These are phyloP conservation scores for Spergularia marina DNA, from an alignment of 148 eudicot genomes.

Conservation along the genomic window DNA sequence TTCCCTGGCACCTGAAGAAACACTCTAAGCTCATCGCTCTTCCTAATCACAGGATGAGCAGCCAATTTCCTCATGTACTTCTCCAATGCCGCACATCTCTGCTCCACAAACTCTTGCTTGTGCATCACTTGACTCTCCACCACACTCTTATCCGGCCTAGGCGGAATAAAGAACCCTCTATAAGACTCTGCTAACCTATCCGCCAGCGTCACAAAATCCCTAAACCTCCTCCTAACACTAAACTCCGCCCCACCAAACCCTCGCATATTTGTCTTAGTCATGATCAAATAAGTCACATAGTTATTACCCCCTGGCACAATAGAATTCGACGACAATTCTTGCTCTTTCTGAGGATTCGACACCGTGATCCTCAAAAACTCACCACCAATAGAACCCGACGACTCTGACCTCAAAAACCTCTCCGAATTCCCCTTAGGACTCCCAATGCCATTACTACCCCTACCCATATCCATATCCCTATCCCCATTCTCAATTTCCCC, in stretches of 20 bases:
- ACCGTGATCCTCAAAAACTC: constrained; percentile 58
- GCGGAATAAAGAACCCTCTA: constrained; percentile 78
- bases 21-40: constrained; percentile 84
- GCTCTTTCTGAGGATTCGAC: constrained; percentile 78
- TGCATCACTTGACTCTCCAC: constrained; percentile 96
- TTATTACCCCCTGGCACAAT: constrained; percentile 73
- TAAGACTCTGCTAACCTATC: constrained; percentile 71
- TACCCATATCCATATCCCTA: constrained; percentile 15
- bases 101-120: constrained; percentile 95
- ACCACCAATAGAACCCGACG: constrained; percentile 25
- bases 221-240: constrained; percentile 72
- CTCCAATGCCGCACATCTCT: constrained; percentile 69
- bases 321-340: constrained; percentile 48
- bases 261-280: constrained; percentile 56
- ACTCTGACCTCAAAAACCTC: constrained; percentile 26
- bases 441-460: constrained; percentile 34
- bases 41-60: constrained; percentile 61
- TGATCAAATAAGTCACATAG: constrained; percentile 65
- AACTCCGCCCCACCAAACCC: constrained; percentile 62
- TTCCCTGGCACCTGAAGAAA: constrained; percentile 79
- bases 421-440: constrained; percentile 15
- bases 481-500: constrained; percentile 26
- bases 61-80: constrained; percentile 72
- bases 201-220: constrained; percentile 72
- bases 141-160: constrained; percentile 80